Base-by-base conservation (phyloP, 2,329 filamentous ascomycete genomes). In the Domatiomyces catenatus region DNA sequence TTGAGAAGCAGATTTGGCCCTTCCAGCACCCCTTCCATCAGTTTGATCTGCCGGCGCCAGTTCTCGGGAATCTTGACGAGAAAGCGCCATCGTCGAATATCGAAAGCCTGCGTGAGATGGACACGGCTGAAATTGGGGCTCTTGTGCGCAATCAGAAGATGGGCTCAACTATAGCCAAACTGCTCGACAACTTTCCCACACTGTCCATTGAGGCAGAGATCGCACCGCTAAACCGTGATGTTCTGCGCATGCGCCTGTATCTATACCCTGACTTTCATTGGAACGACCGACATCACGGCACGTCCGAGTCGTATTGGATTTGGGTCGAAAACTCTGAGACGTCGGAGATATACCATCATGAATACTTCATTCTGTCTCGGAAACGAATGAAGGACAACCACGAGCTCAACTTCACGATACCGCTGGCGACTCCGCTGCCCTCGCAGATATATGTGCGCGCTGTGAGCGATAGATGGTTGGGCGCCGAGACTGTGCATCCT, bases 291-390 rank as follows among this genome's bases (percentile, higher is more conserved):
- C 79, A 94, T 52, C 89, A 98, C 62, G 93, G 93, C 17, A 87
- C 82, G 2, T 95, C 90, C 0, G 92, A 98, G 62, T 90, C 90
- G 3, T 98, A 93, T 69, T 98, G 93, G 77, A 84, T 98, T 52
- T 98, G 92, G 93, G 90, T 98, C 2, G 92, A 98, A 66, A 94
- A 96, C 64, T 95, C 90, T 0, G 92, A 96, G 60, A 95, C 89
- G 0, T 89, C 87, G 0, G 89, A 96, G 66, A 96, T 98, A 42
- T 96, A 94, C 61, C 92, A 98, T 61, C 86, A 96, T 57, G 92
- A 98, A 64, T 95, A 84, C 67, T 96, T 98, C 68, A 92, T 98
- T 51, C 75, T 98, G 5, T 93, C 81, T 54, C 77, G 88, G 56
- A 86, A 80, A 66, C 95, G 94, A 72, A 74, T 98, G 2, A 80